Evolutionary conservation across 768 basidiomycete genomes (phyloP).

Genomic region (Lentinus brumalis): DNA sequence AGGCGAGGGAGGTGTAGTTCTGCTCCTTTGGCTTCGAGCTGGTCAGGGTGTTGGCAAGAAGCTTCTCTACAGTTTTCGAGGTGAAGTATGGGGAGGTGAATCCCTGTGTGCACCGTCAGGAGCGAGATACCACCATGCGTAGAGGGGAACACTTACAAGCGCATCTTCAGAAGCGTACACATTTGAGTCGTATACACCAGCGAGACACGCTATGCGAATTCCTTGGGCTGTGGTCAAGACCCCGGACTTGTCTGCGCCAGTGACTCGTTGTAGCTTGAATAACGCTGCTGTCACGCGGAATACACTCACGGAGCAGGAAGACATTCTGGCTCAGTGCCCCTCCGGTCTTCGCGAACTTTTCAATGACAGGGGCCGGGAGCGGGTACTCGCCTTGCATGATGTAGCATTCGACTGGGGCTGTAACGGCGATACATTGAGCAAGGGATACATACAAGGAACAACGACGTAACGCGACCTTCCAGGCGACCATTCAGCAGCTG

Average conservation of each 20-base stretch:
- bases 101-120: constrained; percentile 45
- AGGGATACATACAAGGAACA: neutral
- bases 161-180: constrained; percentile 62
- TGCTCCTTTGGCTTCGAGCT: constrained; percentile 46
- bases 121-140: neutral
- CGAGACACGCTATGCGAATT: constrained; percentile 83
- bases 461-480: constrained; percentile 49
- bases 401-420: constrained; percentile 89
- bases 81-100: constrained; percentile 79
- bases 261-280: constrained; percentile 4
- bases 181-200: constrained; percentile 69
- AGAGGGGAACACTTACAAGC: constrained; percentile 48
- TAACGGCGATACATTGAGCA: constrained; percentile 16
- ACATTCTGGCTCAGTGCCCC: constrained; percentile 84
- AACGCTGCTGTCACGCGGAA: neutral
- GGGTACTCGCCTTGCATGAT: constrained; percentile 86
- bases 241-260: constrained; percentile 70
- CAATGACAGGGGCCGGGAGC: constrained; percentile 71
- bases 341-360: constrained; percentile 72
- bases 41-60: constrained; percentile 69
- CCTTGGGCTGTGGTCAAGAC: constrained; percentile 78
- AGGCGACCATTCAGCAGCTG: constrained; percentile 68
- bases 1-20: constrained; percentile 64
- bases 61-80: constrained; percentile 65
- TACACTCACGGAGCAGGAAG: constrained; percentile 75